Evolutionary conservation across 1,284 basidiomycete genomes (phyloP), one percentile per base, ranked within the genome.

Genomic region (Porogramme epimiltina): DNA sequence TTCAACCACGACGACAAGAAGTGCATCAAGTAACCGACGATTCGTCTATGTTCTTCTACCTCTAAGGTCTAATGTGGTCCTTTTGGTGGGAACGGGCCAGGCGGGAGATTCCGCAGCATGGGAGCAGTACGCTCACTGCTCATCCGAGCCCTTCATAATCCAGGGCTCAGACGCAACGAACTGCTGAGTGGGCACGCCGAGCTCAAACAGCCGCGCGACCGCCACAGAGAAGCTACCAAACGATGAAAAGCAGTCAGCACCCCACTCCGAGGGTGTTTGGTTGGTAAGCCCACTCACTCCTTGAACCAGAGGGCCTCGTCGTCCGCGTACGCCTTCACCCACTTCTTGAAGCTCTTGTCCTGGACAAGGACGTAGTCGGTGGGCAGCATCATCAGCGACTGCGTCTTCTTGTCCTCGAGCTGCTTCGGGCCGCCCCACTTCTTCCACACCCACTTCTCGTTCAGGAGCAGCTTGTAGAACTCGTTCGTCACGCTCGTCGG

Each of bases 391-490:
- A 99, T 98, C 44, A 99, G 77, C 34, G 82, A 74, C 64, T 81
- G 82, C 42, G 94, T 95, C 72, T 85, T 87, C 82, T 92, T 93
- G 78, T 98, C 95, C 73, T 92, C 85, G 56, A 90, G 87, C 76
- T 99, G 96, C 75, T 93, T 95, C 36, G 95, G 94, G 41, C 95
- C 95, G 57, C 78, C 78, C 93, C 93, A 95, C 72, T 90, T 91
- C 72, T 78, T 86, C 89, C 90, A 92, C 15, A 85, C 80, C 84
- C 88, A 89, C 81, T 87, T 93, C 76, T 98, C 93, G 64, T 90
- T 82, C 62, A 95, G 82, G 51, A 98, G 80, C 34, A 96, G 82
- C 65, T 87, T 88, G 83, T 78, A 98, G 79, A 84, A 98, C 68
- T 94, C 90, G 73, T 98, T 98, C 42, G 89, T 89, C 69, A 98